Evolutionary conservation across 83 land plant genomes (phyloP).

Genomic region (Diphasiastrum complanatum): DNA sequence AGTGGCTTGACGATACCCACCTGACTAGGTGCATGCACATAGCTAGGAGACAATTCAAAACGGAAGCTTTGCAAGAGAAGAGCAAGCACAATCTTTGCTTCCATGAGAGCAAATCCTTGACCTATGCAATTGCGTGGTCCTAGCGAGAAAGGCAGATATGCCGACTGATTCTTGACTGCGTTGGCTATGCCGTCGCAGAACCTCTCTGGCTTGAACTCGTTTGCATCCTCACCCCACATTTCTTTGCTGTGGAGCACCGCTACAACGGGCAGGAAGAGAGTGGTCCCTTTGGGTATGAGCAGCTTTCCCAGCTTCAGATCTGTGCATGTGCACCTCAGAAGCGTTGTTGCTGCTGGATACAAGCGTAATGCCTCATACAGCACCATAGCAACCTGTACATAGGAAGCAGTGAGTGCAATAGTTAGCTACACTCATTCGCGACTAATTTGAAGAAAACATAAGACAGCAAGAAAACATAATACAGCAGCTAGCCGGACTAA

Average conservation of each 20-base stretch:
- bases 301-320: conserved; percentile 15
- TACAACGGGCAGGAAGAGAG: conserved; percentile 13
- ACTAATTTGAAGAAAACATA: no score
- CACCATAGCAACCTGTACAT: no score
- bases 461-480: no score
- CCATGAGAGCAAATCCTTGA: conserved; percentile 18
- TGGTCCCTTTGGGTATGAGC: conserved; percentile 12
- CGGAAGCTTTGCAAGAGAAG: conserved; percentile 16
- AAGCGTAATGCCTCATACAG: no score
- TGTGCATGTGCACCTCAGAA: no score
- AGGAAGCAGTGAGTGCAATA: no score
- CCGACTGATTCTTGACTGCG: conserved; percentile 26
- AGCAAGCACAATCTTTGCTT: conserved; percentile 18
- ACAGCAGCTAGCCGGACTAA: no score
- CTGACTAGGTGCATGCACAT: conserved; percentile 19
- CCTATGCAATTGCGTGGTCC: conserved; percentile 25
- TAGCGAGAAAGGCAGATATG: conserved; percentile 21
- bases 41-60: conserved; percentile 10
- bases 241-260: conserved; percentile 18
- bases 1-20: conserved; percentile 16
- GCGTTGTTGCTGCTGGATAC: no score
- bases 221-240: conserved; percentile 19
- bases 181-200: conserved; percentile 19
- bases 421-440: no score
- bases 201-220: conserved; percentile 24